phyloP scores from a whole-genome alignment of 2,329 filamentous ascomycete genomes.

The Aspergillus brasiliensis region DNA sequence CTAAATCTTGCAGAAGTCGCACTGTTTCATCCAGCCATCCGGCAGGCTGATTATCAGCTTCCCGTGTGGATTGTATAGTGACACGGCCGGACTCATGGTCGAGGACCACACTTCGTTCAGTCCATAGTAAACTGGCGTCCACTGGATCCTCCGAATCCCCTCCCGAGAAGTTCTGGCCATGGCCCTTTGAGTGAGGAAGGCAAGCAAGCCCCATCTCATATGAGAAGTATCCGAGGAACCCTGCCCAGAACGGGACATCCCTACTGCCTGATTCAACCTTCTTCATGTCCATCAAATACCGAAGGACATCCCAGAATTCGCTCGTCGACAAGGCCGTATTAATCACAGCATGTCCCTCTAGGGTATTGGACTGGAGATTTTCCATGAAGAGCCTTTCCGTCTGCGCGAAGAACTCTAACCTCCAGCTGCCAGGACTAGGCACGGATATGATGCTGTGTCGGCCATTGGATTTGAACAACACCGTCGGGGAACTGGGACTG shows the following conservation, averaged over 20 bases:
- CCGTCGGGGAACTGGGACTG: slow-evolving; percentile 31
- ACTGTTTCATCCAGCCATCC: slow-evolving; percentile 48
- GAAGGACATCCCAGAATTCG: slow-evolving; percentile 39
- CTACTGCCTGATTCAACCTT: slow-evolving; percentile 37
- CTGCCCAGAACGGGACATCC: slow-evolving; percentile 70
- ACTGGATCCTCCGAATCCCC: slow-evolving; percentile 50
- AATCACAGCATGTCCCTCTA: neutral
- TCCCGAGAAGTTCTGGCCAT: slow-evolving; percentile 26
- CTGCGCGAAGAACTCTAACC: slow-evolving; percentile 37
- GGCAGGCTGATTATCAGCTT: slow-evolving; percentile 42
- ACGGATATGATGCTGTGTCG: slow-evolving; percentile 41
- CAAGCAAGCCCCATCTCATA: slow-evolving; percentile 75
- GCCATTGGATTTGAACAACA: slow-evolving; percentile 50
- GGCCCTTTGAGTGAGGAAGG: slow-evolving; percentile 53
- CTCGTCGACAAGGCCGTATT: slow-evolving; percentile 24
- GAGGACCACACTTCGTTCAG: slow-evolving; percentile 74
- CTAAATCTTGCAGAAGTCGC: slow-evolving; percentile 28
- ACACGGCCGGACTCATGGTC: slow-evolving; percentile 66
- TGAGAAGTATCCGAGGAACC: slow-evolving; percentile 80
- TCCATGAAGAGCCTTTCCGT: slow-evolving; percentile 26
- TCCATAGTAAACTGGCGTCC: slow-evolving; percentile 75
- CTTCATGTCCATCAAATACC: slow-evolving; percentile 44
- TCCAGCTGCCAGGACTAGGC: slow-evolving; percentile 38
- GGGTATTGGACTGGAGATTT: slow-evolving; percentile 16
- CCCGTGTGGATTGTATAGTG: slow-evolving; percentile 68